These are phyloP conservation scores for Solanum boliviense DNA, from an alignment of 257 asterid genomes.

Conservation along the genomic window DNA sequence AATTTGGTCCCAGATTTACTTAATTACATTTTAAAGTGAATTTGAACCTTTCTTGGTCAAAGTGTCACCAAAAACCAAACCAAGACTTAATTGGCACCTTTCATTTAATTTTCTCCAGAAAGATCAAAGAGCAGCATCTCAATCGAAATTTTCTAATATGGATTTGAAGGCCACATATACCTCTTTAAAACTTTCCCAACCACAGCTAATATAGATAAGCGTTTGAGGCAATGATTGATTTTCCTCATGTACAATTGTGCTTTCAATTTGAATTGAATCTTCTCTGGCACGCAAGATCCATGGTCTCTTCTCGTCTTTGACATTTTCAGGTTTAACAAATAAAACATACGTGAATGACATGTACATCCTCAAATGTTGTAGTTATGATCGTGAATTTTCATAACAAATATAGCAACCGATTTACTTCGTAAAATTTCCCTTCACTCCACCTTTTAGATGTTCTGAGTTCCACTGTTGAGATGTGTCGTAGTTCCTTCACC, in stretches of 20 bases:
- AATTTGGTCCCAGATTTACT: too few relatives aligned
- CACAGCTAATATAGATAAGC: slow-evolving; percentile 79
- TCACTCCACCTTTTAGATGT: slow-evolving; percentile 38
- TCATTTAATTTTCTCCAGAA: neutral
- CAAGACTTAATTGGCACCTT: too few relatives aligned
- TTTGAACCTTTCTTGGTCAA: too few relatives aligned
- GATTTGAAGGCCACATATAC: slow-evolving; percentile 16
- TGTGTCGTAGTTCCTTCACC: slow-evolving; percentile 40
- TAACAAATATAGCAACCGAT: neutral
- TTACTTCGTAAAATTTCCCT: slow-evolving; percentile 3
- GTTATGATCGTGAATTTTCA: neutral
- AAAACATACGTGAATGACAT: slow-evolving; percentile 2
- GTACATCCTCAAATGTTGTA: slow-evolving; percentile 1
- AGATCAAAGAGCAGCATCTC: neutral
- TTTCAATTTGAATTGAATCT: slow-evolving; percentile 42
- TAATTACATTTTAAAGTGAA: too few relatives aligned
- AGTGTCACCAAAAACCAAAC: too few relatives aligned
- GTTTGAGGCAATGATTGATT: slow-evolving; percentile 53
- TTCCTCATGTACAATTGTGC: slow-evolving; percentile 29
- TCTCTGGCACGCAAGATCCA: slow-evolving; percentile 76
- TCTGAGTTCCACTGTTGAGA: slow-evolving; percentile 32
- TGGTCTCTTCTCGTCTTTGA: slow-evolving; percentile 63
- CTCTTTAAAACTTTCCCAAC: slow-evolving; percentile 93
- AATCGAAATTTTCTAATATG: neutral
- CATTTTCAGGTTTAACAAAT: slow-evolving; percentile 27